A percentile compares a stretch with the other conserved stretches of the same genome.
Conservation (phyloP, 108 stramenopile species). For the Nitzschia palea region DNA sequence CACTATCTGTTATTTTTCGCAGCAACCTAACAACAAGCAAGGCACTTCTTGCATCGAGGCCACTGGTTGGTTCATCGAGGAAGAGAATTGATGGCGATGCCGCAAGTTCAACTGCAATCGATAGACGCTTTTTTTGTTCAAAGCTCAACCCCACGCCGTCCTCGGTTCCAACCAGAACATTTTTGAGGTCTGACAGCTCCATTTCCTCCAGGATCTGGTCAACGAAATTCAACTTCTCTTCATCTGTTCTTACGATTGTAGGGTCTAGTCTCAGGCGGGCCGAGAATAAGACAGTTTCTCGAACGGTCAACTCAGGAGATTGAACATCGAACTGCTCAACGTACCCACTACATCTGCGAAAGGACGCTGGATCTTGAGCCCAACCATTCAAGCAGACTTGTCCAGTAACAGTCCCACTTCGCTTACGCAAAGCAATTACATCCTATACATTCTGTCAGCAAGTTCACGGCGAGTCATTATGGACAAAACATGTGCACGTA, state of each 20-base stretch:
- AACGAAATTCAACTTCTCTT: conserved; percentile 53
- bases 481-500: neutral
- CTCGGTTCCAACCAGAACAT: conserved; percentile 69
- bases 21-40: conserved; percentile 57
- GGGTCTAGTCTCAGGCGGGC: conserved; percentile 74
- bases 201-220: conserved; percentile 72
- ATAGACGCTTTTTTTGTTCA: conserved; percentile 76
- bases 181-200: conserved; percentile 66
- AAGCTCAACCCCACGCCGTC: conserved; percentile 65
- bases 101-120: conserved; percentile 76
- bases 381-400: conserved; percentile 67
- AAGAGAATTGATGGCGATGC: conserved; percentile 54
- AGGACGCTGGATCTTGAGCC: conserved; percentile 54
- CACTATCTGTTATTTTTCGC: conserved; percentile 54
- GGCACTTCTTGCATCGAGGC: conserved; percentile 67
- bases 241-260: conserved; percentile 32
- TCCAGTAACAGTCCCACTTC: conserved; percentile 54
- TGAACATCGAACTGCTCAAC: conserved; percentile 91
- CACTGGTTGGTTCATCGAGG: conserved; percentile 84
- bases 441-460: conserved; percentile 22
- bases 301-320: conserved; percentile 72
- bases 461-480: too few relatives aligned
- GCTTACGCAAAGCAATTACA: conserved; percentile 71
- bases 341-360: conserved; percentile 78
- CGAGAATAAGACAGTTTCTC: conserved; percentile 78